Base-by-base conservation (phyloP, 306 rosid genomes). In the Purshia tridentata region DNA sequence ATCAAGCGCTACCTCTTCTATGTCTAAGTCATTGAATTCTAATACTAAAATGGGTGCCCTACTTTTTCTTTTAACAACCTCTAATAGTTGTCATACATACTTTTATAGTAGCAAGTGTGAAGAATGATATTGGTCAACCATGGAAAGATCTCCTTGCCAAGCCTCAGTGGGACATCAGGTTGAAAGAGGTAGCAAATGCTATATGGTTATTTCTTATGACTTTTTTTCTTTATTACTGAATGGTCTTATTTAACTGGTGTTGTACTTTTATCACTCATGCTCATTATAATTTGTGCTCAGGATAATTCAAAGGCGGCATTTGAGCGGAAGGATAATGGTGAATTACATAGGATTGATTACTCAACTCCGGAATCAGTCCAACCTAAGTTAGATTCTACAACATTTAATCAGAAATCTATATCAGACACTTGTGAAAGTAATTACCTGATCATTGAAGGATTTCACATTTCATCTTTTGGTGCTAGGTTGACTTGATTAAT, bases 351-450 rank as follows among this genome's bases (percentile, higher is more conserved):
- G 51, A 53, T 70, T 20, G 46, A 70, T 13, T 42, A 41, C 23
- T 52, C 14, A 6, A 55, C 74, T 54, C 64, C 64, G 20, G 42
- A 70, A 12, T 40, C 47, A 52, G 42, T 70, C 64, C 41, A 11
- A 23, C 16, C 54, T 20, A 40, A 53, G 53, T 70, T 42, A 70
- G 65, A 41, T 52, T 64, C 77, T 11, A n/a, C 76, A 44, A 15
- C 77, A 55, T 41, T 78, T 73, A 78, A 83, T 62, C 42, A 62
- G 40, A 78, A 77, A 76, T 69, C 82, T 63, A 79, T 78, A 60
- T 68, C 60, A 62, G 65, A 76, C 23, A 60, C 29, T 19, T 60
- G 67, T 19, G 73, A 67, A 41, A 48, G 85, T 87, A 76, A 58
- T 78, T 70, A 8, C 56, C 29, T 42, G 39, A 53, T 52, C 66